Evolutionary conservation across 306 rosid genomes (phyloP).

Genomic region (Rubus parviflorus): DNA sequence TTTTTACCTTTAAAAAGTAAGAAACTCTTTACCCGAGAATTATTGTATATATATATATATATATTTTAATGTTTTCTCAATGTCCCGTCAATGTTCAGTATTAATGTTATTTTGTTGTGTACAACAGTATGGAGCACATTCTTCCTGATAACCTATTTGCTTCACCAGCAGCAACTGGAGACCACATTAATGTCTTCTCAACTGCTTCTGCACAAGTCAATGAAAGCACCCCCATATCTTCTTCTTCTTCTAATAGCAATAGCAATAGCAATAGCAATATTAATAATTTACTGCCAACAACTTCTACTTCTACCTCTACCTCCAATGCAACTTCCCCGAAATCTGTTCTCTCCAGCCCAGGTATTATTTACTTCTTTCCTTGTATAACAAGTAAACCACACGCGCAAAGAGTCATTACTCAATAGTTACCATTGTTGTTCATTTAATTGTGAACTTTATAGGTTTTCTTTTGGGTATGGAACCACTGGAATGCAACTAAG

Average conservation of each 20-base stretch:
- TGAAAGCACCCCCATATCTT: constrained; percentile 29
- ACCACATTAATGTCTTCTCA: constrained; percentile 37
- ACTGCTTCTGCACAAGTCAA: constrained; percentile 28
- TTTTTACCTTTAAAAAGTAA: too few relatives aligned
- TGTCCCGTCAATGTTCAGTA: neutral
- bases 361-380: constrained; percentile 31
- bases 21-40: too few relatives aligned
- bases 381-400: neutral
- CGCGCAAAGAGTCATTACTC: neutral
- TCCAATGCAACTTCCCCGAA: constrained; percentile 47
- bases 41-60: too few relatives aligned
- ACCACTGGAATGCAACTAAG: constrained; percentile 58
- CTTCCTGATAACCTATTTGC: constrained; percentile 88
- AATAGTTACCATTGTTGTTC: neutral
- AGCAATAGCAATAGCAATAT: neutral
- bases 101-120: constrained; percentile 11
- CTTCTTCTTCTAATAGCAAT: constrained; percentile 31
- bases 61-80: neutral
- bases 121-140: constrained; percentile 59
- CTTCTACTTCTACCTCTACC: constrained; percentile 32
- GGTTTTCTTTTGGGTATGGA: constrained; percentile 45
- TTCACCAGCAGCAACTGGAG: constrained; percentile 69
- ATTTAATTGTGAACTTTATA: constrained; percentile 22
- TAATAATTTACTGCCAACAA: constrained; percentile 30
- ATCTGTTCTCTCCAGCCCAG: constrained; percentile 46